These are phyloP conservation scores for Phlebiopsis flavidoalba DNA, from an alignment of 768 basidiomycete genomes.

Conservation along the genomic window DNA sequence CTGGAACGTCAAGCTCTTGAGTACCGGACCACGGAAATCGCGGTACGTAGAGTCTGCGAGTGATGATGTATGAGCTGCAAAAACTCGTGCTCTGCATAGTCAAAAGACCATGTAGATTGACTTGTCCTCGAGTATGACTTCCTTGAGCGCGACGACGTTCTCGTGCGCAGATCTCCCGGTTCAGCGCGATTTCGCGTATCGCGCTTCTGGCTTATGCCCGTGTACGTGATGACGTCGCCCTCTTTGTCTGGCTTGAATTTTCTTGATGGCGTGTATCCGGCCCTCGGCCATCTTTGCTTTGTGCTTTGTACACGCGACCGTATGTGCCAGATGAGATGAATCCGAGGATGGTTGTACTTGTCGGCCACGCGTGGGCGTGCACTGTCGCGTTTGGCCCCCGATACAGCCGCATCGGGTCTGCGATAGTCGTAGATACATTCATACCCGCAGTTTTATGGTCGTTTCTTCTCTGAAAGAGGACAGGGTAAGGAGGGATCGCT, in stretches of 20 bases:
- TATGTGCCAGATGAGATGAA: constrained; percentile 99
- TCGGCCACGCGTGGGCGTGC: constrained; percentile 47
- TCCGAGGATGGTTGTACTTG: constrained; percentile 74
- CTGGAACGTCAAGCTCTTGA: constrained; percentile 93
- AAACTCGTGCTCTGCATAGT: constrained; percentile 98
- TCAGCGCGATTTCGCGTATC: constrained; percentile 94
- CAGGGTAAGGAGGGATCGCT: too few relatives aligned
- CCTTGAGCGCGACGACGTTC: constrained; percentile 86
- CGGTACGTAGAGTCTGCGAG: constrained; percentile 74
- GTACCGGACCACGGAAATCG: constrained; percentile 65
- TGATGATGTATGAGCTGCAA: constrained; percentile 99
- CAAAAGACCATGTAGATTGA: constrained; percentile 99
- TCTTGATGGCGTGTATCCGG: constrained; percentile 92
- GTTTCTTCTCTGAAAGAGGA: too few relatives aligned
- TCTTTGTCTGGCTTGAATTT: constrained; percentile 99
- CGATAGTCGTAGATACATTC: constrained; percentile 15
- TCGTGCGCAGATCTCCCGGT: constrained; percentile 87
- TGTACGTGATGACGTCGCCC: constrained; percentile 92
- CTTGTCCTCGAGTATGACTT: constrained; percentile 97
- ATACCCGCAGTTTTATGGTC: constrained; percentile 3
- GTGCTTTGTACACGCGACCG: constrained; percentile 97
- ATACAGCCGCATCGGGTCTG: constrained; percentile 84
- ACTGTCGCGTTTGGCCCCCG: constrained; percentile 34
- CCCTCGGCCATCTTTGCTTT: constrained; percentile 66
- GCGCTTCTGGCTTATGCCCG: constrained; percentile 98